Percentiles rank a stretch among this genome's conserved stretches.
phyloP scores from a whole-genome alignment of 106 monocot species.

The Dactylorhiza incarnata region DNA sequence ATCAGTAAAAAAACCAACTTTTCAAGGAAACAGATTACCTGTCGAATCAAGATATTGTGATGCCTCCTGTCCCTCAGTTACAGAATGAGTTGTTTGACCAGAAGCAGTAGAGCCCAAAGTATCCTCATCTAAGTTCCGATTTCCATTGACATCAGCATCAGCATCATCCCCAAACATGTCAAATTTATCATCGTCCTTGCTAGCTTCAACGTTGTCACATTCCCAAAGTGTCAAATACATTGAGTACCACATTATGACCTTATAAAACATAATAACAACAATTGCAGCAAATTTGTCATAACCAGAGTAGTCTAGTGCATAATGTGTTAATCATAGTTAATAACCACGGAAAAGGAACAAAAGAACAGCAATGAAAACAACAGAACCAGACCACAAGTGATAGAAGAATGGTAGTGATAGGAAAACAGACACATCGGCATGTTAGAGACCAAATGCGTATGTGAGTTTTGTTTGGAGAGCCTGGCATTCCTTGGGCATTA shows the following conservation, averaged over 20 bases:
- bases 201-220: constrained; percentile 11
- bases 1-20: background rate
- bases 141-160: constrained; percentile 33
- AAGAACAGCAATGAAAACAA: background rate
- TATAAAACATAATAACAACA: constrained; percentile 2
- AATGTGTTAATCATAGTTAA: background rate
- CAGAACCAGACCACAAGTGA: background rate
- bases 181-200: constrained; percentile 38
- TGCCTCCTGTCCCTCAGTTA: constrained; percentile 19
- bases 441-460: background rate
- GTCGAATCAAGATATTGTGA: constrained; percentile 13
- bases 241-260: background rate
- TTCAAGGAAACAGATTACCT: constrained; percentile 18
- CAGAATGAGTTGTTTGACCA: constrained; percentile 15
- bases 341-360: background rate
- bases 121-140: constrained; percentile 18
- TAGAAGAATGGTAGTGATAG: background rate
- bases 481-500: too few relatives aligned
- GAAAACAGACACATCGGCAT: background rate
- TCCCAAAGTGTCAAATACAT: background rate
- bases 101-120: constrained; percentile 5
- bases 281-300: background rate
- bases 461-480: too few relatives aligned
- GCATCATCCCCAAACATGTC: constrained; percentile 94
- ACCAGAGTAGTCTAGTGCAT: background rate